A percentile compares a stretch with the other conserved stretches of the same genome.
phyloP scores from a whole-genome alignment of 768 basidiomycete species.

The Chalciporus chontae region DNA sequence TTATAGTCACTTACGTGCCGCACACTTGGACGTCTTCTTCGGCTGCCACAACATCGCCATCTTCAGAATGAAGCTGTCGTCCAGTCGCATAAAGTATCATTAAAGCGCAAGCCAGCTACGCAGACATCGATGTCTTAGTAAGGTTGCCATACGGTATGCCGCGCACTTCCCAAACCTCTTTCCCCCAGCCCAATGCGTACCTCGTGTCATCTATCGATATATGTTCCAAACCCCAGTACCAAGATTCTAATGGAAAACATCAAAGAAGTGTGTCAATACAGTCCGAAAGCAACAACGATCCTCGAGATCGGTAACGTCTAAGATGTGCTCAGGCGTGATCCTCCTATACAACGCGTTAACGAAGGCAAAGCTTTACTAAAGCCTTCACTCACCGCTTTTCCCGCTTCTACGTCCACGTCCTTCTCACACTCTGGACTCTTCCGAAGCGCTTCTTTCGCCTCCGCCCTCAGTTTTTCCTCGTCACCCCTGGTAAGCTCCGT shows the following conservation, averaged over 20 bases:
- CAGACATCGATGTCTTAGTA: background rate
- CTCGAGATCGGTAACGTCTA: background rate
- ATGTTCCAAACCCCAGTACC: background rate
- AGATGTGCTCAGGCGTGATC: conserved; percentile 5
- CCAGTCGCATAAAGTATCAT: background rate
- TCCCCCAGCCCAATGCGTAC: background rate
- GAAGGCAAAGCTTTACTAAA: background rate
- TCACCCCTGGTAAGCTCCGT: conserved; percentile 57
- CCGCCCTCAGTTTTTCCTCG: conserved; percentile 46
- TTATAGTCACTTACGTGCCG: background rate
- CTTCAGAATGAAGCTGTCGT: background rate
- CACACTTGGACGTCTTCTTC: background rate
- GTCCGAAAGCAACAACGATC: background rate
- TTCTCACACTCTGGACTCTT: background rate
- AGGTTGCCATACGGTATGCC: background rate
- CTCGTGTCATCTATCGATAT: background rate
- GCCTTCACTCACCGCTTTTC: background rate
- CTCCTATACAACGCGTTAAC: background rate
- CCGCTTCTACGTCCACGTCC: background rate
- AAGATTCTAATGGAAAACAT: background rate
- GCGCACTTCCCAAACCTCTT: background rate
- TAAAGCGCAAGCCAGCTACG: background rate
- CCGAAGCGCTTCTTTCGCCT: conserved; percentile 27
- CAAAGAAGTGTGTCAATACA: background rate
- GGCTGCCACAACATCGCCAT: background rate